phyloP scores from a whole-genome alignment of 305 asterid species.

The Solanum hybrid region DNA sequence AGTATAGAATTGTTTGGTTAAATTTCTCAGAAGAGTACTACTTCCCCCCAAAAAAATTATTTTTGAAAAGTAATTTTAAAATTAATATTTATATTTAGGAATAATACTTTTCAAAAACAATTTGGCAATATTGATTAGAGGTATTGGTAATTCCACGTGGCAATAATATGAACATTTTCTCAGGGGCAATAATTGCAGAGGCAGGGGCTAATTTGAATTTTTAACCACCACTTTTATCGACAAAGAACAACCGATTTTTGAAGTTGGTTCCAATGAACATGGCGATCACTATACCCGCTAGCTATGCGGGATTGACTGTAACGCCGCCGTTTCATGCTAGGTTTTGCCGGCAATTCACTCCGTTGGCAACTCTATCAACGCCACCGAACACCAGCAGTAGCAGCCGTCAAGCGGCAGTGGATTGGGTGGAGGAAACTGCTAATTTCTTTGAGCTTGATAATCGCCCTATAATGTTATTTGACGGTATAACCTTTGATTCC shows the following conservation, averaged over 20 bases:
- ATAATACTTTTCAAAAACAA: too few species aligned
- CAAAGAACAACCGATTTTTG: background rate
- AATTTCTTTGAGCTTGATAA: constrained; percentile 68
- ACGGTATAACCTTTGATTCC: constrained; percentile 34
- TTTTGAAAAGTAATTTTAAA: background rate
- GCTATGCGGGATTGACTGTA: constrained; percentile 11
- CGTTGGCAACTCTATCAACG: constrained; percentile 32
- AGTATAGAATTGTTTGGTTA: background rate
- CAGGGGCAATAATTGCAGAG: background rate
- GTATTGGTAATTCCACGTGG: background rate
- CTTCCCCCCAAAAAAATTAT: background rate
- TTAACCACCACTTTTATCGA: background rate
- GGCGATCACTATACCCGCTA: constrained; percentile 39
- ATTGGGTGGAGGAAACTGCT: constrained; percentile 64
- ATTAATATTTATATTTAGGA: background rate
- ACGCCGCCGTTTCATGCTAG: constrained; percentile 23
- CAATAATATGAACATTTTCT: background rate
- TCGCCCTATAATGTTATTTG: constrained; percentile 91
- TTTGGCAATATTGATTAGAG: background rate
- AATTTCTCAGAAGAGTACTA: background rate
- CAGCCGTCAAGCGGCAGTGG: constrained; percentile 28
- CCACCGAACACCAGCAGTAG: constrained; percentile 24
- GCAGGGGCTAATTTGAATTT: background rate
- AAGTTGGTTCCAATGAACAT: constrained; percentile 9
- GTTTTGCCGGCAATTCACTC: constrained; percentile 16